Evolutionary conservation across 1,284 basidiomycete species (phyloP), one percentile per base, ranked within the genome.

Genomic region (Ustilago nuda): DNA sequence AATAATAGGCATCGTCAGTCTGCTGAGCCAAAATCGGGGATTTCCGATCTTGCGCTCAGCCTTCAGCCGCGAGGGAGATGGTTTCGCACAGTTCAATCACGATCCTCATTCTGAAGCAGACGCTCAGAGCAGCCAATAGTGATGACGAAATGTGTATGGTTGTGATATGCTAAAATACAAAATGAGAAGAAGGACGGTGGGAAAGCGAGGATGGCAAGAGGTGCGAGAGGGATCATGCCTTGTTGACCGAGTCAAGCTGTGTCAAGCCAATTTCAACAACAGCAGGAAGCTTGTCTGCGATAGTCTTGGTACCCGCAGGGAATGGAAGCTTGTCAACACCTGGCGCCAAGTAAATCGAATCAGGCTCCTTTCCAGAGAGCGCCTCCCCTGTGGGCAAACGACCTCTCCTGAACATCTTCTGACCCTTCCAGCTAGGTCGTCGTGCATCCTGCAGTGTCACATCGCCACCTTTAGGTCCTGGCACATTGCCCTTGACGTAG

Each of bases 281-380:
- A 57, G 53, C 81, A 33, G 69, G 86, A 67, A 72, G 80, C 63
- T 74, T 60, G 92, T 88, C 88, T 3, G 93, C 93, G 84, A 96
- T 88, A 85, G 93, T 91, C 64, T 88, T 89, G 12, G 93, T 95
- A 41, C 93, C 95, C 33, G 93, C 94, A 1, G 95, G 96, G 89
- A 96, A 95, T 11, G 96, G 95, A 68, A 99, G 87, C 72, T 91
- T 90, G 66, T 90, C 89, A 7, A 98, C 90, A 55, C 94, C 93
- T 78, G 91, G 92, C 1, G 93, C 92, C 23, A 98, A 87, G 73
- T 94, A 91, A 84, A 93, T 92, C 74, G 92, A 91, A 41, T 70
- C 69, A 76, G 91, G 91, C 61, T 92, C 87, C 61, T 87, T 84
- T n/a, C 93, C 93, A 76, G 92, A 91, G 45, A 89, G 89, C 78